Percentiles rank a stretch among this genome's conserved stretches.
Conservation (phyloP, 371 early-diverging fungal genomes). For the Sporodiniella umbellata region DNA sequence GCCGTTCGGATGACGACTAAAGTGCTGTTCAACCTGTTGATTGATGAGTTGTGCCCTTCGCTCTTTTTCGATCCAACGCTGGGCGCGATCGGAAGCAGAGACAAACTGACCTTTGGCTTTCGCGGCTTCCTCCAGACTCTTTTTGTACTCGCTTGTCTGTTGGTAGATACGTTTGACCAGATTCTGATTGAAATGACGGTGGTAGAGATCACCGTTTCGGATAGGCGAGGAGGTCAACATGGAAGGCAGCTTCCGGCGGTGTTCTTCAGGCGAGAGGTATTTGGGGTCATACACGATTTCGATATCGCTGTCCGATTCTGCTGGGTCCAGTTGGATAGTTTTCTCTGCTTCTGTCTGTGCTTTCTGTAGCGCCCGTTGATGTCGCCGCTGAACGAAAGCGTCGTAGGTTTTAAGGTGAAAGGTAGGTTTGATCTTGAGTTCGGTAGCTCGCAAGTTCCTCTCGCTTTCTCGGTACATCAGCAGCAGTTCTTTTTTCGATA, state of each 20-base stretch:
- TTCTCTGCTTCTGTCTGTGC: background rate
- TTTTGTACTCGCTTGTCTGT: slow-evolving; percentile 27
- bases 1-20: too few species aligned
- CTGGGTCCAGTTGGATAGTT: background rate
- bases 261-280: slow-evolving; percentile 8
- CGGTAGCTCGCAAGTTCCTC: slow-evolving; percentile 7
- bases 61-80: slow-evolving; percentile 32
- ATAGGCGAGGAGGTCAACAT: slow-evolving; percentile 10
- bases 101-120: slow-evolving; percentile 29
- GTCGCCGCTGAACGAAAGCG: slow-evolving; percentile 6
- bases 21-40: slow-evolving; percentile 9
- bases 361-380: background rate
- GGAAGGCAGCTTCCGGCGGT: slow-evolving; percentile 1
- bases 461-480: slow-evolving; percentile 21
- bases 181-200: slow-evolving; percentile 24
- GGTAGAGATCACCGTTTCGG: background rate
- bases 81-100: slow-evolving; percentile 35
- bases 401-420: slow-evolving; percentile 15
- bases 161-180: slow-evolving; percentile 25
- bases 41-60: slow-evolving; percentile 13
- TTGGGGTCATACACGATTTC: slow-evolving; percentile 9
- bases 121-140: slow-evolving; percentile 31
- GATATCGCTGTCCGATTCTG: slow-evolving; percentile 12
- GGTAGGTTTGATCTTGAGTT: slow-evolving; percentile 9
- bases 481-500: slow-evolving; percentile 10